phyloP scores from a whole-genome alignment of 169 alveolate genomes.

The Pseudocohnilembus persalinus region DNA sequence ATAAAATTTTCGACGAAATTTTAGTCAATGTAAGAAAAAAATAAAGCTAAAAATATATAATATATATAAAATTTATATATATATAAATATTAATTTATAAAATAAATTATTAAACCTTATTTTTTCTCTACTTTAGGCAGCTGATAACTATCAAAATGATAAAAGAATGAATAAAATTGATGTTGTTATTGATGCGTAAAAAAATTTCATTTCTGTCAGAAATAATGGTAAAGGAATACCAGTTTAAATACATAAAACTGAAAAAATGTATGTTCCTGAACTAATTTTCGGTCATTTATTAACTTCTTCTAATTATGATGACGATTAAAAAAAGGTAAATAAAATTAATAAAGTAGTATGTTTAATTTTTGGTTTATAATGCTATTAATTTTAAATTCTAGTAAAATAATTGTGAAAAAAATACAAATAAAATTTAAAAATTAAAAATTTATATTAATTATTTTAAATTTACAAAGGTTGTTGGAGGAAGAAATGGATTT shows the following conservation, averaged over 20 bases:
- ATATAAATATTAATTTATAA: too few species aligned
- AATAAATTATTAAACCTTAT: too few species aligned
- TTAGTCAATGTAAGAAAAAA: conserved; percentile 91
- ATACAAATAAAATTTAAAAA: neutral
- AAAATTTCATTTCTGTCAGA: conserved; percentile 67
- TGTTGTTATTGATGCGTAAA: conserved; percentile 74
- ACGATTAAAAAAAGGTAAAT: conserved; percentile 93
- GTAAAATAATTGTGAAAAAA: too few species aligned
- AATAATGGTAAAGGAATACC: conserved; percentile 95
- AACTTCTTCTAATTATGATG: conserved; percentile 99
- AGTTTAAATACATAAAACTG: conserved; percentile 96
- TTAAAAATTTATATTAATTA: too few species aligned
- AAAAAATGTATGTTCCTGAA: conserved; percentile 97
- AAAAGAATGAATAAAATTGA: conserved; percentile 71
- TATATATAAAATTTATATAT: too few species aligned
- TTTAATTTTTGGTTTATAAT: too few species aligned
- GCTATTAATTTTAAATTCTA: too few species aligned
- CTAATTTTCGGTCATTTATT: conserved; percentile 98
- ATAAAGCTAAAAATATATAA: too few species aligned
- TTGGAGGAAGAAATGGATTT: conserved; percentile 99
- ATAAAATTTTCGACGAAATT: conserved; percentile 98
- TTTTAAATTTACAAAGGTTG: conserved; percentile 41
- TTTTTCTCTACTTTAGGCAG: conserved; percentile 66
- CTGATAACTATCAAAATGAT: conserved; percentile 91
- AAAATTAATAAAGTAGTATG: too few species aligned